Percentiles rank a stretch among this genome's conserved stretches.
These are phyloP conservation scores for Mucor sp. DNA, from an alignment of 371 early-diverging fungal genomes.

Conservation along the genomic window DNA sequence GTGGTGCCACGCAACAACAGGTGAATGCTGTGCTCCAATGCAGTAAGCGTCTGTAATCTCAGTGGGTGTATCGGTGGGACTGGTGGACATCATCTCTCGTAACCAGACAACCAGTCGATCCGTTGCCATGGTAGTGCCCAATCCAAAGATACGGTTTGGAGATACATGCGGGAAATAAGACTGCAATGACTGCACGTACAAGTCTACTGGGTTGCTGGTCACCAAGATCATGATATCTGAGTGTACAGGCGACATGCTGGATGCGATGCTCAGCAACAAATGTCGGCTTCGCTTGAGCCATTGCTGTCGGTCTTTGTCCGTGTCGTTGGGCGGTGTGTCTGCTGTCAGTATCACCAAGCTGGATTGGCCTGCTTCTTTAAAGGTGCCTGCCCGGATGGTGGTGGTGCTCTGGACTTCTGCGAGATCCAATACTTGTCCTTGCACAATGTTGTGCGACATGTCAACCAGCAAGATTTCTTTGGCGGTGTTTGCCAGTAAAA, in stretches of 20 bases:
- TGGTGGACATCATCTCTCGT: constrained; percentile 30
- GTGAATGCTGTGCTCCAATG: constrained; percentile 77
- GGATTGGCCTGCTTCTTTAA: constrained; percentile 56
- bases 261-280: constrained; percentile 66
- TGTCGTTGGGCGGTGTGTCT: constrained; percentile 9
- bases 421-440: constrained; percentile 78
- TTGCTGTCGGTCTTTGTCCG: constrained; percentile 41
- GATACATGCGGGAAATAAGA: constrained; percentile 64
- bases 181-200: constrained; percentile 75
- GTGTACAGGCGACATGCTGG: constrained; percentile 69
- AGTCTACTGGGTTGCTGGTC: constrained; percentile 80
- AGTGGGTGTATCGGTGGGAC: background rate
- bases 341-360: constrained; percentile 32
- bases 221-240: constrained; percentile 62
- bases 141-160: constrained; percentile 75
- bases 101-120: constrained; percentile 63
- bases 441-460: constrained; percentile 53
- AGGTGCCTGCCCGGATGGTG: constrained; percentile 57
- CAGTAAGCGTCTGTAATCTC: constrained; percentile 47
- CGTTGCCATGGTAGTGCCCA: constrained; percentile 76
- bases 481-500: constrained; percentile 58
- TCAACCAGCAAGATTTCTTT: constrained; percentile 73
- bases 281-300: constrained; percentile 73
- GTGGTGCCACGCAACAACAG: constrained; percentile 71
- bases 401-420: constrained; percentile 65